Base-by-base conservation (phyloP, 805 yeast genomes). In the Starmerella stigmatis region DNA sequence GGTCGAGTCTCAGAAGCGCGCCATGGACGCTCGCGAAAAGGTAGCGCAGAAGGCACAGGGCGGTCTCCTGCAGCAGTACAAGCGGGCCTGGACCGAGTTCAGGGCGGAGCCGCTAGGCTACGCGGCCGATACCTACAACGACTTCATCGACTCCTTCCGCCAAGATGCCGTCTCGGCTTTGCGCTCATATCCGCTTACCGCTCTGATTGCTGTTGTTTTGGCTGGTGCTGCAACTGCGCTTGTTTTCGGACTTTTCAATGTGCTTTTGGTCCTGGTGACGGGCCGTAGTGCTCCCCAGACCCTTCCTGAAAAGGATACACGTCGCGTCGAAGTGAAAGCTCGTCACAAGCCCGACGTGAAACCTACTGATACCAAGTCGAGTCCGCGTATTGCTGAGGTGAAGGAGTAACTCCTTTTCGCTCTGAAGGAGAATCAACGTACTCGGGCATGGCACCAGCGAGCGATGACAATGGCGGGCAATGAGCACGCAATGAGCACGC, bases 161-260 rank as follows among this genome's bases (percentile, higher is more conserved):
- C 44, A 39, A 12, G 58, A 60, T 48, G 64, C 66, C 30, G 45
- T 54, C 29, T 54, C 46, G 19, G 64, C 70, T 10, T 31, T 66
- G 43, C 44, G 49, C 38, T 48, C 54, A 52, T 64, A 55, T 55
- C 72, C 72, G n/a, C 54, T 59, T 19, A 58, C 60, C 11, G 60
- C 64, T 1, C 58, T 57, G 9, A 55, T 60, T 9, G 51, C 60
- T 15, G 59, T 56, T 12, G 51, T 55, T 16, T 54, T 53, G n/a
- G 36, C 54, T 26, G 44, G 52, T 22, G 44, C 56, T 11, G 38
- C 57, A 25, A 34, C 59, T 10, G 55, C 59, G 15, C 38, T 57
- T 10, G 30, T 57, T 22, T 54, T 59, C 41, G 63, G 64, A 16
- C 22, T 59, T 22, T 22, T 60, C 42, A 57, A 47, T 43, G 49